Conservation (phyloP, 257 asterid species). For the Solanum clarkiae region DNA sequence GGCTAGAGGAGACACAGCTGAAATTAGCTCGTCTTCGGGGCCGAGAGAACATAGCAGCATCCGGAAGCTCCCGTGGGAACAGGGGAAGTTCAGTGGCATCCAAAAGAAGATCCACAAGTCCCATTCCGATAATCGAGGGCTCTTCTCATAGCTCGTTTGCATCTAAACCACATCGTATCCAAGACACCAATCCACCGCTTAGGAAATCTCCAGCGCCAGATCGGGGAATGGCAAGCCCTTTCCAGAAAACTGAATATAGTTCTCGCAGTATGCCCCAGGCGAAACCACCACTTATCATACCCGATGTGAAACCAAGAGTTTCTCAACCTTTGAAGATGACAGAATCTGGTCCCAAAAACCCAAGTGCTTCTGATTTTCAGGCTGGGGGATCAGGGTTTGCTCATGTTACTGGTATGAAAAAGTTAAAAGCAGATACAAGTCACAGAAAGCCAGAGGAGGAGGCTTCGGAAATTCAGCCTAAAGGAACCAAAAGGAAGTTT, state of each 20-base stretch:
- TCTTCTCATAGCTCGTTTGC: conserved; percentile 6
- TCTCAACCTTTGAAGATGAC: conserved; percentile 15
- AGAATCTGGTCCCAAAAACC: conserved; percentile 13
- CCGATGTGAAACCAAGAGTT: conserved; percentile 12
- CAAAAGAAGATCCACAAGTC: conserved; percentile 15
- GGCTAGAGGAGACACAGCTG: conserved; percentile 19
- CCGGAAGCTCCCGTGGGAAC: conserved; percentile 3
- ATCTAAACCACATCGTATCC: conserved; percentile 1
- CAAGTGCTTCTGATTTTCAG: conserved; percentile 15
- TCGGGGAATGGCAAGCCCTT: conserved; percentile 10
- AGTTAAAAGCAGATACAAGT: conserved; percentile 11
- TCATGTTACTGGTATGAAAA: conserved; percentile 4
- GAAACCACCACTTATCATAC: conserved; percentile 18
- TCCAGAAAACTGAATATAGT: neutral
- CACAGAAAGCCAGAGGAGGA: conserved; percentile 8
- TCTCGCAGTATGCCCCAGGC: conserved; percentile 12
- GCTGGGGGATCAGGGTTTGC: conserved; percentile 2
- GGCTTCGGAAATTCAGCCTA: conserved; percentile 15
- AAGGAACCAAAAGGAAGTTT: conserved; percentile 22
- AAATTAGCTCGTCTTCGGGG: conserved; percentile 25
- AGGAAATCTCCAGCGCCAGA: neutral
- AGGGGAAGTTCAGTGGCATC: conserved; percentile 1
- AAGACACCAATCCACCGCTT: conserved; percentile 3
- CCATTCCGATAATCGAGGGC: conserved; percentile 5
- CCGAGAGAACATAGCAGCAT: neutral